Conservation (phyloP, 2,329 filamentous ascomycete genomes). For the Paracorniculantispora psalliotae region DNA sequence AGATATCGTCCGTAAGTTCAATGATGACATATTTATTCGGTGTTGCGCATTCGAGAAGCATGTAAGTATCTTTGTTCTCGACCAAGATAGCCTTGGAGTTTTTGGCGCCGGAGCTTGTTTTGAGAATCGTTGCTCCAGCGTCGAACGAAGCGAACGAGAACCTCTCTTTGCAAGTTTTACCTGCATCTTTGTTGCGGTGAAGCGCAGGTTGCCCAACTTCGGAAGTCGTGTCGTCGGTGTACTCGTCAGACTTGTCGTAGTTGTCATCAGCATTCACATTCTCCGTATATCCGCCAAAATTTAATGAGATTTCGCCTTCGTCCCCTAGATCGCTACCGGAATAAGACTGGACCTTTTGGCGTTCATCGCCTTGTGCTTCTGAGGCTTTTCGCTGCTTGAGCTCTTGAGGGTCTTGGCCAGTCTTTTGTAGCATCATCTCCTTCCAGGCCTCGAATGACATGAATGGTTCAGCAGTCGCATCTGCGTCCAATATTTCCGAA, state of each 20-base stretch:
- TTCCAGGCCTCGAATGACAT: conserved; percentile 99
- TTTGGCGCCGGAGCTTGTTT: conserved; percentile 81
- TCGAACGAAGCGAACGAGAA: conserved; percentile 98
- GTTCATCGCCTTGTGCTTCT: conserved; percentile 42
- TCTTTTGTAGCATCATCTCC: conserved; percentile 80
- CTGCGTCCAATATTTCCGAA: conserved; percentile 7
- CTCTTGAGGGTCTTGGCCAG: conserved; percentile 67
- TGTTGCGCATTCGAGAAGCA: conserved; percentile 85
- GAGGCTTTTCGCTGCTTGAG: conserved; percentile 56
- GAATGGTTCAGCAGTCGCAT: conserved; percentile 50
- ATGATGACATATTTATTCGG: conserved; percentile 91
- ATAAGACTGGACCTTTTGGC: conserved; percentile 50
- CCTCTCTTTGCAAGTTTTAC: conserved; percentile 94
- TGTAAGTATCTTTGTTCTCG: conserved; percentile 98
- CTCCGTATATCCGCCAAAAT: conserved; percentile 35
- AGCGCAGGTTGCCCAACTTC: conserved; percentile 48
- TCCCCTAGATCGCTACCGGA: conserved; percentile 75
- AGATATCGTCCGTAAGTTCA: conserved; percentile 79
- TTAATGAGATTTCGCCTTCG: conserved; percentile 71
- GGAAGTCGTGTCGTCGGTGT: conserved; percentile 24
- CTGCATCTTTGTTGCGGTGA: conserved; percentile 81
- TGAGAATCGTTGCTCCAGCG: conserved; percentile 87
- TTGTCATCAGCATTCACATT: conserved; percentile 16
- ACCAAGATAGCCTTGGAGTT: conserved; percentile 84
- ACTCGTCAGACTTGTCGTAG: conserved; percentile 27